Conservation (phyloP, 345 rosid genomes). For the Cardamine resedifolia region DNA sequence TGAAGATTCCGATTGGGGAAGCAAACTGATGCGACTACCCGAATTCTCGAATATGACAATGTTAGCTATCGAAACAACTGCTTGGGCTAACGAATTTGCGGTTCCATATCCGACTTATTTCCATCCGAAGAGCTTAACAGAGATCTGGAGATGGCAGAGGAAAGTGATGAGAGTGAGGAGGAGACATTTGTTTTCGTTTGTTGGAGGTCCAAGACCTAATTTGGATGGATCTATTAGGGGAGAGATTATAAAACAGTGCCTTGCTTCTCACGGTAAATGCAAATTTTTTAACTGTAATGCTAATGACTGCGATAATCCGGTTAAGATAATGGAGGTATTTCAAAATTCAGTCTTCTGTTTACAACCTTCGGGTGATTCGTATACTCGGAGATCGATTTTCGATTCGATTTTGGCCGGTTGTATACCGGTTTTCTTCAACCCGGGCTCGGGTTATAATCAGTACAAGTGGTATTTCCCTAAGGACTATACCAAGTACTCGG, state of each 20-base stretch:
- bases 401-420: conserved; percentile 63
- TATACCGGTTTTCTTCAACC: conserved; percentile 70
- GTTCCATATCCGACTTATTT: conserved; percentile 53
- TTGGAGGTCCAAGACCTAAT: conserved; percentile 42
- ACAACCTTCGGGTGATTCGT: conserved; percentile 63
- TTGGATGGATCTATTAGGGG: conserved; percentile 41
- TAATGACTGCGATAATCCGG: conserved; percentile 42
- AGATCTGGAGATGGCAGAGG: conserved; percentile 44
- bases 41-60: conserved; percentile 43
- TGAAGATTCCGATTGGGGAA: conserved; percentile 44
- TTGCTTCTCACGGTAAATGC: conserved; percentile 37
- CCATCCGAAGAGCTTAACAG: conserved; percentile 40
- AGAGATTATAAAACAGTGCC: conserved; percentile 47
- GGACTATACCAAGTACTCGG: conserved; percentile 45
- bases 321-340: conserved; percentile 46
- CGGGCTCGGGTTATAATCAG: conserved; percentile 51
- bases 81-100: conserved; percentile 38
- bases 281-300: conserved; percentile 39
- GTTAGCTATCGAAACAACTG: conserved; percentile 45
- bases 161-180: conserved; percentile 34
- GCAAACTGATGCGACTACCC: conserved; percentile 41
- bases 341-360: conserved; percentile 50
- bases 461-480: conserved; percentile 62
- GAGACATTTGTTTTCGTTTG: conserved; percentile 41
- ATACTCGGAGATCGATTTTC: conserved; percentile 55